These are phyloP conservation scores for Eucalyptus shirleyi DNA, from an alignment of 345 rosid species.

Conservation along the genomic window DNA sequence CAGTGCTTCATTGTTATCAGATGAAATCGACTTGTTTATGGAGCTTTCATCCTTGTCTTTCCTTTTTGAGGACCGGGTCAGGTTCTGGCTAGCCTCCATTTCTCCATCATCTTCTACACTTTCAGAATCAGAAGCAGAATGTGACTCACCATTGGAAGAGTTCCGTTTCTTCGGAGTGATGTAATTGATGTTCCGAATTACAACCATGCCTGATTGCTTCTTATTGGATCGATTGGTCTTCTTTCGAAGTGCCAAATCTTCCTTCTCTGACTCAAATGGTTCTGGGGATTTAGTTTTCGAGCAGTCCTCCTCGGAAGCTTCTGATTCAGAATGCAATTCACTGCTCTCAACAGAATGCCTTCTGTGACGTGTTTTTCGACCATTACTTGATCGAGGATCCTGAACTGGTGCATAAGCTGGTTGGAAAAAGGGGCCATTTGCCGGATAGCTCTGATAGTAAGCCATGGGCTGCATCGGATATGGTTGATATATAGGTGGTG, in stretches of 20 bases:
- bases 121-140: constrained; percentile 38
- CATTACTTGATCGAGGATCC: constrained; percentile 40
- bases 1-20: constrained; percentile 15
- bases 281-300: constrained; percentile 24
- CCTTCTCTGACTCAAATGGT: constrained; percentile 29
- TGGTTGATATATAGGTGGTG: constrained; percentile 69
- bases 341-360: constrained; percentile 57
- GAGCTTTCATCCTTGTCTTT: constrained; percentile 10
- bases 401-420: constrained; percentile 56
- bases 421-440: constrained; percentile 47
- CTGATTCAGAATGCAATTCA: constrained; percentile 27
- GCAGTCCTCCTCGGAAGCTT: constrained; percentile 28
- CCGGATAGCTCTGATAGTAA: constrained; percentile 60
- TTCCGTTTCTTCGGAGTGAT: constrained; percentile 53
- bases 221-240: constrained; percentile 38
- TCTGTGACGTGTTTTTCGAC: constrained; percentile 41
- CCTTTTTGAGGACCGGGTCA: constrained; percentile 20
- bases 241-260: constrained; percentile 9
- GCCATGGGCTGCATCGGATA: constrained; percentile 84
- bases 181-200: constrained; percentile 79
- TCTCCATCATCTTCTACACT: constrained; percentile 30
- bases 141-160: constrained; percentile 46
- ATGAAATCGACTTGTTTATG: constrained; percentile 3
- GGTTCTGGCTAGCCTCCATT: constrained; percentile 6
- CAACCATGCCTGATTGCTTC: constrained; percentile 61